Percentiles rank a stretch among this genome's conserved stretches.
These are phyloP conservation scores for Phlyctochytrium arcticum DNA, from an alignment of 192 early-diverging fungal genomes.

Conservation along the genomic window DNA sequence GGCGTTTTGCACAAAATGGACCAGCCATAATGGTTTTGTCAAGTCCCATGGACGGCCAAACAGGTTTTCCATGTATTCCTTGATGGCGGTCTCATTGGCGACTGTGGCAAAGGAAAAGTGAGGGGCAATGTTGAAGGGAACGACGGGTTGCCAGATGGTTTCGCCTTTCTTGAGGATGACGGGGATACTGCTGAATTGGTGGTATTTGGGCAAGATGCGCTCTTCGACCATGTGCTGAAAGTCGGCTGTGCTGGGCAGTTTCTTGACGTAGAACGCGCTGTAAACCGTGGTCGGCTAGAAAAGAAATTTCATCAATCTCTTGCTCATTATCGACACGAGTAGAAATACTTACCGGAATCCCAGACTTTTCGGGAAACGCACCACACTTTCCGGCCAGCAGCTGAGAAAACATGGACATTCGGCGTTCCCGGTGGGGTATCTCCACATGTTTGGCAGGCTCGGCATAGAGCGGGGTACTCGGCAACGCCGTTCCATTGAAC, in stretches of 20 bases:
- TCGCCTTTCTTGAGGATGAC: conserved; percentile 7
- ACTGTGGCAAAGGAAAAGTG: conserved; percentile 1
- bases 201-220: conserved; percentile 13
- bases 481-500: no score
- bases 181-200: conserved; percentile 15
- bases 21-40: conserved; percentile 15
- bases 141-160: conserved; percentile 4
- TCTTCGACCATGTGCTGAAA: conserved; percentile 4
- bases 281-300: conserved; percentile 15
- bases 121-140: conserved; percentile 3
- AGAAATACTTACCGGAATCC: conserved; percentile 13
- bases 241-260: background rate
- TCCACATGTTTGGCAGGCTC: no score
- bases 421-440: conserved; percentile 12
- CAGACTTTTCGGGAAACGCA: conserved; percentile 11
- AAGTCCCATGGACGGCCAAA: conserved; percentile 18
- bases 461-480: no score
- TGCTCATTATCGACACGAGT: background rate
- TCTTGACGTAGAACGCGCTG: conserved; percentile 10
- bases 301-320: background rate
- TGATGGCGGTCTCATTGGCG: conserved; percentile 8
- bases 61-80: conserved; percentile 4
- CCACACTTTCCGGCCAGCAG: conserved; percentile 11
- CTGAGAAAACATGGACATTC: conserved; percentile 21
- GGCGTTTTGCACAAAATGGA: conserved; percentile 9